These are phyloP conservation scores for Aphanoascus verrucosus DNA, from an alignment of 2,329 filamentous ascomycete species.

Conservation along the genomic window DNA sequence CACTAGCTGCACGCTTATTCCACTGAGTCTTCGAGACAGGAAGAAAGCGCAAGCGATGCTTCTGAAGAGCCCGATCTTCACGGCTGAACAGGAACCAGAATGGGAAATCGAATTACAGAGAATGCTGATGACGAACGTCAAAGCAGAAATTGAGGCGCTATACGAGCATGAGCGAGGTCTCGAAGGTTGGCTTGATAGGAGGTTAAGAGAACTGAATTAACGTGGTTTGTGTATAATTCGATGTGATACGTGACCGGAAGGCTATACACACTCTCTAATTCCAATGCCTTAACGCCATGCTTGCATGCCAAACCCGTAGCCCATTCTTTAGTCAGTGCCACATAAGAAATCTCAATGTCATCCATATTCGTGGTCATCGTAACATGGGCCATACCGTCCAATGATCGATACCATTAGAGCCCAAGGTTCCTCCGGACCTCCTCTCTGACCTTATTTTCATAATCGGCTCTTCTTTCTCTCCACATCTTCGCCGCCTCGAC, in stretches of 20 bases:
- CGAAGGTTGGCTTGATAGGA: constrained; percentile 34
- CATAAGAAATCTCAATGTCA: neutral
- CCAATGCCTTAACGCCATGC: neutral
- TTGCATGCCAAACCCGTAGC: neutral
- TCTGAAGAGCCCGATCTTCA: constrained; percentile 33
- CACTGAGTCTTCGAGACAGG: constrained; percentile 44
- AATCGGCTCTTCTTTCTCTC: constrained; percentile 67
- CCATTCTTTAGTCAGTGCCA: neutral
- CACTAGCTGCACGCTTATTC: constrained; percentile 30
- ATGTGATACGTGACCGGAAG: neutral
- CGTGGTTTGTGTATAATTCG: neutral
- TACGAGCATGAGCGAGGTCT: constrained; percentile 35
- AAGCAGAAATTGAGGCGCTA: constrained; percentile 51
- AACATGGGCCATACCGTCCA: neutral
- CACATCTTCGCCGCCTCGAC: constrained; percentile 84
- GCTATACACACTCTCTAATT: neutral
- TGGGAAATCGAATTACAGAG: constrained; percentile 46
- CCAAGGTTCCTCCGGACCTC: constrained; percentile 72
- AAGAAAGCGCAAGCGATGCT: constrained; percentile 47
- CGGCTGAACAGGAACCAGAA: constrained; percentile 33
- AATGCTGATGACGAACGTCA: constrained; percentile 53
- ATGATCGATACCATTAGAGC: constrained; percentile 40
- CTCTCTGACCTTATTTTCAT: constrained; percentile 74
- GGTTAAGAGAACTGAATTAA: neutral
- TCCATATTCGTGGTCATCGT: neutral